phyloP scores from a whole-genome alignment of 345 rosid species.

The Bruguiera gymnorhiza region DNA sequence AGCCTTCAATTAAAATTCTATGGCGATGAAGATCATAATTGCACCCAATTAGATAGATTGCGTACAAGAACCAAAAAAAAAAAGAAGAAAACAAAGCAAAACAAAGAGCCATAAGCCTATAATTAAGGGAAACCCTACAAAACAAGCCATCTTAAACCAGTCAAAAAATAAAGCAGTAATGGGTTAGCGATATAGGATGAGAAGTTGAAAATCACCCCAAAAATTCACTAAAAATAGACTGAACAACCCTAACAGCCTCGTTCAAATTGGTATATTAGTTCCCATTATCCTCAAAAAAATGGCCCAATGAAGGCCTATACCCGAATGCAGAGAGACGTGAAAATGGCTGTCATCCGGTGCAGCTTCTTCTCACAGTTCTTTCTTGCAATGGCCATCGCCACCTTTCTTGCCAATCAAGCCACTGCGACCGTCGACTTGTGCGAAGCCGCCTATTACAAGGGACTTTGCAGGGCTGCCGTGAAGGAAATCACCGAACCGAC shows the following conservation, averaged over 20 bases:
- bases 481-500: not conserved
- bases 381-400: not conserved
- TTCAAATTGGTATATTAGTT: constrained; percentile 2
- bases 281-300: not conserved
- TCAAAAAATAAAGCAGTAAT: not conserved
- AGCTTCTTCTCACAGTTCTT: constrained; percentile 5
- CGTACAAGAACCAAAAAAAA: too few species aligned
- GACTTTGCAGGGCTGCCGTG: not conserved
- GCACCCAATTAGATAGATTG: too few species aligned
- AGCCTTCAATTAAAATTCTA: too few species aligned
- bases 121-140: not conserved
- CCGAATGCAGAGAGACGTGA: not conserved
- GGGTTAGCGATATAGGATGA: not conserved
- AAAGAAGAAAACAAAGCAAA: too few species aligned
- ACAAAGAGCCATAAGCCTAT: not conserved
- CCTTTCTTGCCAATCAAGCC: not conserved
- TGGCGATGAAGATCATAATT: too few species aligned
- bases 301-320: not conserved
- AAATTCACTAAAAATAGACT: not conserved
- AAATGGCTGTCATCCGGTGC: not conserved
- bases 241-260: not conserved
- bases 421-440: not conserved
- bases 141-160: not conserved
- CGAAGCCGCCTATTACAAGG: not conserved
- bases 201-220: not conserved